Evolutionary conservation across 1,139 yeast species (phyloP).

Genomic region (Diutina ranongensis): DNA sequence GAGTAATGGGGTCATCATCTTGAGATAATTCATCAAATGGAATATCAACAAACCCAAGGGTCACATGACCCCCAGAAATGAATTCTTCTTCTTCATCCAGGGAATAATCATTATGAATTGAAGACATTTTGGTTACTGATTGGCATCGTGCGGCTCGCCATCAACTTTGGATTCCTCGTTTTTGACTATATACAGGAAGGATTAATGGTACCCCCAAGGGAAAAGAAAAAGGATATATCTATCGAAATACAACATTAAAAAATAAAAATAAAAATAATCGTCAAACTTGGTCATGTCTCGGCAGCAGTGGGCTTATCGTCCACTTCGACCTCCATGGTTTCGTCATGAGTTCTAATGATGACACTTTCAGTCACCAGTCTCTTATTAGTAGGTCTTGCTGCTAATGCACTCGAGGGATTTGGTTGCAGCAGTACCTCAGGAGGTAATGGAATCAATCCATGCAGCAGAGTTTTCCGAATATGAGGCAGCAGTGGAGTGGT

Average conservation of each 20-base stretch:
- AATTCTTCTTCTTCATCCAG: slow-evolving; percentile 28
- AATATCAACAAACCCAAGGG: slow-evolving; percentile 57
- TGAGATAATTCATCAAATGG: slow-evolving; percentile 19
- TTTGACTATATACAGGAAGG: background rate
- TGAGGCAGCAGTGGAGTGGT: background rate
- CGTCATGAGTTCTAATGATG: slow-evolving; percentile 1
- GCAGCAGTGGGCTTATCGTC: background rate
- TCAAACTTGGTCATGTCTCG: background rate
- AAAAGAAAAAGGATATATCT: no score
- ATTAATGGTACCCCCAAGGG: no score
- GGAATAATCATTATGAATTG: slow-evolving; percentile 22
- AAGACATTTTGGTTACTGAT: slow-evolving; percentile 8
- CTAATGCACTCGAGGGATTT: background rate
- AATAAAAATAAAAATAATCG: background rate
- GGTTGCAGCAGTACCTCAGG: background rate
- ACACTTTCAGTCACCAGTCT: slow-evolving; percentile 5
- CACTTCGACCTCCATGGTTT: background rate
- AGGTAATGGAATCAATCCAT: slow-evolving; percentile 1
- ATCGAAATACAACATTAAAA: no score
- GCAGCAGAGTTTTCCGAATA: slow-evolving; percentile 5
- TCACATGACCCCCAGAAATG: slow-evolving; percentile 19
- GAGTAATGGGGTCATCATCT: slow-evolving; percentile 33
- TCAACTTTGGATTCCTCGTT: no score
- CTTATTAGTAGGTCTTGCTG: slow-evolving; percentile 1
- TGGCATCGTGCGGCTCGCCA: background rate